Conservation (phyloP, 768 basidiomycete species). For the Vararia minispora region DNA sequence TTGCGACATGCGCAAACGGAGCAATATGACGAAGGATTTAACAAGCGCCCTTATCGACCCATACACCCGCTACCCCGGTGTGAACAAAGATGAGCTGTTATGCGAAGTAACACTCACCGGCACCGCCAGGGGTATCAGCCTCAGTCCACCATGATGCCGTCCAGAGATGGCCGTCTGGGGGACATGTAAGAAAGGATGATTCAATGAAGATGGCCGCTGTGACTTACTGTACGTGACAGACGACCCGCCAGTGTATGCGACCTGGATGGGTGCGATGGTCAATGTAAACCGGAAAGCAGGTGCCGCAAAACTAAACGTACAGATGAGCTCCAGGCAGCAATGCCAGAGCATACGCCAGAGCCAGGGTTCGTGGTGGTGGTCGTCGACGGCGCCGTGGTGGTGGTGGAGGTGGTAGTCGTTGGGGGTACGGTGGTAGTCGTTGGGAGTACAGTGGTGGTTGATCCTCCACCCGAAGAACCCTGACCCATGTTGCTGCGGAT, state of each 20-base stretch:
- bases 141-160: constrained; percentile 56
- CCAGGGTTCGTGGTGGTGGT: constrained; percentile 18
- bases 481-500: constrained; percentile 50
- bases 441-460: constrained; percentile 1
- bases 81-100: constrained; percentile 4
- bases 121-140: constrained; percentile 41
- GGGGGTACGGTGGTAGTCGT: constrained; percentile 14
- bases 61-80: constrained; percentile 35
- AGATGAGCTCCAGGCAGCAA: constrained; percentile 36
- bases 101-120: constrained; percentile 24
- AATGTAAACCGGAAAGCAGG: neutral
- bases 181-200: neutral
- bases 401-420: constrained; percentile 16
- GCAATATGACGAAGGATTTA: constrained; percentile 7
- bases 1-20: neutral
- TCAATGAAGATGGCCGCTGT: neutral
- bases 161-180: constrained; percentile 40
- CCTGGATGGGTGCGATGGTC: constrained; percentile 16
- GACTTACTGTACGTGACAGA: constrained; percentile 34
- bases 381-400: constrained; percentile 14
- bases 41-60: constrained; percentile 40
- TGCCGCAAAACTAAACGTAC: constrained; percentile 18
- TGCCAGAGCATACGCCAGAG: constrained; percentile 28
- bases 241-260: constrained; percentile 35
- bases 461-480: constrained; percentile 12